Percentiles rank a stretch among this genome's conserved stretches.
phyloP scores from a whole-genome alignment of 2,329 filamentous ascomycete genomes.

The Arthrobotrys musiformis region DNA sequence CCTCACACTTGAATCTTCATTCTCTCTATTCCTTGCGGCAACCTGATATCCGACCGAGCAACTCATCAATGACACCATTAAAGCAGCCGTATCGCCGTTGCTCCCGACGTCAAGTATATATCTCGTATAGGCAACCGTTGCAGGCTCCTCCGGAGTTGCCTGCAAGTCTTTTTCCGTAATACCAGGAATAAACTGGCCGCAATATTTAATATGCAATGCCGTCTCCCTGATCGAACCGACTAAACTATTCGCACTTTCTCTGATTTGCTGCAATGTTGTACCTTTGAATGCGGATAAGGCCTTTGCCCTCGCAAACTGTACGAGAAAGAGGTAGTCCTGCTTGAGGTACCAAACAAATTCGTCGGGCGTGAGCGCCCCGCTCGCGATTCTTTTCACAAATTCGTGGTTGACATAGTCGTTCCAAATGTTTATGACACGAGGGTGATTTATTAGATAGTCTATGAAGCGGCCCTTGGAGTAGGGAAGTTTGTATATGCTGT shows the following conservation, averaged over 20 bases:
- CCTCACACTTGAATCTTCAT: constrained; percentile 63
- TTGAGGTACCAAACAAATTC: constrained; percentile 89
- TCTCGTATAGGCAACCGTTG: constrained; percentile 83
- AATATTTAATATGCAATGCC: constrained; percentile 83
- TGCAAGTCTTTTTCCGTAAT: constrained; percentile 79
- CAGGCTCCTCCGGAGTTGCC: constrained; percentile 73
- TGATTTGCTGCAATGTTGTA: constrained; percentile 77
- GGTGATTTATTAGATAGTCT: constrained; percentile 80
- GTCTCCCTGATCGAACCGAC: constrained; percentile 82
- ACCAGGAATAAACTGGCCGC: constrained; percentile 74
- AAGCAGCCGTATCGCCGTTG: constrained; percentile 85
- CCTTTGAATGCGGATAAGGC: constrained; percentile 87
- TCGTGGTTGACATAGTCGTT: constrained; percentile 79
- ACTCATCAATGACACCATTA: constrained; percentile 85
- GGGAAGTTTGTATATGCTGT: constrained; percentile 71
- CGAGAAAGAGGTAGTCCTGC: constrained; percentile 91
- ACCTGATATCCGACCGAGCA: constrained; percentile 89
- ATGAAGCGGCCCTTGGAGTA: constrained; percentile 79
- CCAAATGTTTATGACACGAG: constrained; percentile 81
- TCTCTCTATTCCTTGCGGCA: constrained; percentile 77
- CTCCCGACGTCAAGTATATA: constrained; percentile 90
- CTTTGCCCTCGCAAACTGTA: constrained; percentile 89
- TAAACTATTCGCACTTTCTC: constrained; percentile 75
- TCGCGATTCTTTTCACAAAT: constrained; percentile 80
- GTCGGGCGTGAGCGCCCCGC: constrained; percentile 77